Evolutionary conservation across 75 land plant species (phyloP), one percentile per base, ranked within the genome.

Genomic region (Chamaecyparis obtusa): DNA sequence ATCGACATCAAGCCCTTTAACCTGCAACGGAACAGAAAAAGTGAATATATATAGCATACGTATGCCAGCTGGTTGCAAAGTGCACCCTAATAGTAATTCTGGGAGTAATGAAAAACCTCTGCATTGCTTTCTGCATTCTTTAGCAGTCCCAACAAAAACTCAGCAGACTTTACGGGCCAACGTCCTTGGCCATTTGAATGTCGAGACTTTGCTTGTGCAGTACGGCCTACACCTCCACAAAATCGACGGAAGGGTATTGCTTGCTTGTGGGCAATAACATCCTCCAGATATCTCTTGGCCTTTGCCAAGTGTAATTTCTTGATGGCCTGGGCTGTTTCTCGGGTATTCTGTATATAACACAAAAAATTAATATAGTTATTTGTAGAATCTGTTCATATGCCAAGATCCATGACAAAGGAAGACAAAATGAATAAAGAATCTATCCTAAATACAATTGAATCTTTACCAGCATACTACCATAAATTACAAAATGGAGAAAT

Each of bases 81-180:
- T 11, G 2, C 35, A 72, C 10, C n/a, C 13, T 33, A 33, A 11
- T 10, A 9, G 11, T 33, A 24, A 8, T 32, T 32, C 15, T 33
- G 8, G 76, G 30, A 60, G 19, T 0, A 9, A 32, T 1, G 16
- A 17, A 0, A 77, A 91, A 94, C 96, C 87, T 97, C 99, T 15
- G 99, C 99, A 93, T 97, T 97, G 87, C 99, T 97, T 88, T 97
- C 99, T 82, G 97, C 99, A 89, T 95, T 97, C 91, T 95, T 97
- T 14, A 97, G 90, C 85, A 97, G 83, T 72, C 93, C 97, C 80
- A 97, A 82, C 37, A 97, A 92, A 85, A 95, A 97, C 27, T 89
- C 92, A 2, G 94, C 96, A 49, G 99, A 97, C 83, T 97, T 97
- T 32, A 89, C 94, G 48, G 99, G 97, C 99, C 99, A 97, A 17